These are phyloP conservation scores for Boletus reticulatus DNA, from an alignment of 768 basidiomycete species.

Conservation along the genomic window DNA sequence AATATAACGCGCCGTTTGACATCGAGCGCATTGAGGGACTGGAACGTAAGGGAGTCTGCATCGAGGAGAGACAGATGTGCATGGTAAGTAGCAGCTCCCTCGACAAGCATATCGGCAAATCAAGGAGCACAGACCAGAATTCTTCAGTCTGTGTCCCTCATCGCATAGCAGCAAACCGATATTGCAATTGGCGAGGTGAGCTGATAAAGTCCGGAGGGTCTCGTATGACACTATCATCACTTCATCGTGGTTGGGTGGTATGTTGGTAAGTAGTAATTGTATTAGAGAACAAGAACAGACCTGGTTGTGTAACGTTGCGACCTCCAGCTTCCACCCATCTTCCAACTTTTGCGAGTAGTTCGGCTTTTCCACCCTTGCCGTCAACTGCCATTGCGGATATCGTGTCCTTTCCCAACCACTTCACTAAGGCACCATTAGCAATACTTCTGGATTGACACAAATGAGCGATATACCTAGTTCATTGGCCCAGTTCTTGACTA, in stretches of 20 bases:
- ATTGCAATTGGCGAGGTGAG: constrained; percentile 70
- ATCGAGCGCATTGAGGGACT: constrained; percentile 76
- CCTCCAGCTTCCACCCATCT: constrained; percentile 91
- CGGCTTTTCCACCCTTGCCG: constrained; percentile 85
- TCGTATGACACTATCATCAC: constrained; percentile 99
- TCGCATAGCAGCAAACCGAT: constrained; percentile 95
- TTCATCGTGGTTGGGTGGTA: constrained; percentile 26
- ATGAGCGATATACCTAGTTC: constrained; percentile 71
- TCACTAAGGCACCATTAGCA: constrained; percentile 48
- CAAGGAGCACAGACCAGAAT: constrained; percentile 63
- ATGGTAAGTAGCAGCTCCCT: constrained; percentile 1
- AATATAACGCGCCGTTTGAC: constrained; percentile 91
- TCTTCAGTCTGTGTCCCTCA: constrained; percentile 96
- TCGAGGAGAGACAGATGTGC: background rate
- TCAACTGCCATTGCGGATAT: constrained; percentile 86
- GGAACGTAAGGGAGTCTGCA: constrained; percentile 83
- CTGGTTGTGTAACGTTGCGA: constrained; percentile 88
- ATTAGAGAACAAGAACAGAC: constrained; percentile 38
- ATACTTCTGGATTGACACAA: background rate
- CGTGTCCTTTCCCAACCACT: constrained; percentile 91
- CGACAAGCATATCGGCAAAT: background rate
- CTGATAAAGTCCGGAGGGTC: constrained; percentile 79
- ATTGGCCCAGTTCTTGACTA: constrained; percentile 99
- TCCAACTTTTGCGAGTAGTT: constrained; percentile 73
- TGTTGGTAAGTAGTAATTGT: background rate